Percentiles rank a stretch among this genome's conserved stretches.
These are phyloP conservation scores for Diaporthe eres DNA, from an alignment of 2,329 filamentous ascomycete genomes.

Conservation along the genomic window DNA sequence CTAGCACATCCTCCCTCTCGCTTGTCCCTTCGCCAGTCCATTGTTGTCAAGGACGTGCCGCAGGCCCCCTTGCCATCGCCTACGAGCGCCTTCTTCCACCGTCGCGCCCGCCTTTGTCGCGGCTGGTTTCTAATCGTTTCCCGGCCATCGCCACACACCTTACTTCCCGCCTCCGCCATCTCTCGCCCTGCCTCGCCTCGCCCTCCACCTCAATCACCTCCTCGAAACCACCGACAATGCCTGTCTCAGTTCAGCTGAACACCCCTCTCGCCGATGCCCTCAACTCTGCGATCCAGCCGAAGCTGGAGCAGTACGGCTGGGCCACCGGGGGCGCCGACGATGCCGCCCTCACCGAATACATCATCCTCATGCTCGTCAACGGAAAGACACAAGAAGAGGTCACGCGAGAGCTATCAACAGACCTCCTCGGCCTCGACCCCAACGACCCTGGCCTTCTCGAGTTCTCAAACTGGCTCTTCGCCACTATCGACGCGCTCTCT, in stretches of 20 bases:
- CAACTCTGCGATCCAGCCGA: slow-evolving; percentile 86
- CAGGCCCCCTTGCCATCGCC: slow-evolving; percentile 13
- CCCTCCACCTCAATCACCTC: slow-evolving; percentile 7
- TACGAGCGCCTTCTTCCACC: neutral
- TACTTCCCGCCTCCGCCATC: neutral
- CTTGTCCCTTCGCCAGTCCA: slow-evolving; percentile 3
- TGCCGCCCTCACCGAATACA: slow-evolving; percentile 92
- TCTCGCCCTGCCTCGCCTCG: neutral
- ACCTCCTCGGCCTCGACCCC: slow-evolving; percentile 84
- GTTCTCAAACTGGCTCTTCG: slow-evolving; percentile 95
- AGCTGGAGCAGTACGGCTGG: slow-evolving; percentile 95
- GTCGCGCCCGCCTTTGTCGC: slow-evolving; percentile 29
- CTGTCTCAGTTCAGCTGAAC: slow-evolving; percentile 81
- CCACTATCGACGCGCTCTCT: slow-evolving; percentile 81
- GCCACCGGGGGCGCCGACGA: slow-evolving; percentile 83
- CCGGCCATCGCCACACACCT: neutral
- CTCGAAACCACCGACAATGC: slow-evolving; percentile 68
- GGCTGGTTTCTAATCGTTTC: slow-evolving; percentile 17
- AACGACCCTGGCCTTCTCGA: slow-evolving; percentile 87
- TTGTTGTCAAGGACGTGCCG: slow-evolving; percentile 36
- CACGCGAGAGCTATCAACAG: slow-evolving; percentile 86
- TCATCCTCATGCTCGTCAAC: slow-evolving; percentile 96
- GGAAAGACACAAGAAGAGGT: slow-evolving; percentile 94
- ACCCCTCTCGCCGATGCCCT: slow-evolving; percentile 90
- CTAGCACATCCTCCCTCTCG: slow-evolving; percentile 7